Conservation (phyloP, 2,329 filamentous ascomycete species). For the Diaporthe humulicola region DNA sequence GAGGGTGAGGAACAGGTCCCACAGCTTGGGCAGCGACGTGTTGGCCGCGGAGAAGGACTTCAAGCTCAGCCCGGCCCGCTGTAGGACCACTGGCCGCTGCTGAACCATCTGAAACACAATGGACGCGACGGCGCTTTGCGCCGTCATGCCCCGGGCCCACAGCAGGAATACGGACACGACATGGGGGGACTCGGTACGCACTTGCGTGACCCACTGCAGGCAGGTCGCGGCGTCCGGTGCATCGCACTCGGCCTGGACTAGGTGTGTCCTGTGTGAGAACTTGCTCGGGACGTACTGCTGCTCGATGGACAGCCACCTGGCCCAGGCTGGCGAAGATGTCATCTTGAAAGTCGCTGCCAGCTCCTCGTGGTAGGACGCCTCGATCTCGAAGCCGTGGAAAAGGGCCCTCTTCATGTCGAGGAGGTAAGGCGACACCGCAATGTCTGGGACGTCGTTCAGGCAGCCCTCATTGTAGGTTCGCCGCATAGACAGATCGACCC, state of each 20-base stretch:
- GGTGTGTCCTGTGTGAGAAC: conserved; percentile 40
- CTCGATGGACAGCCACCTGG: conserved; percentile 46
- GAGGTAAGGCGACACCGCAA: conserved; percentile 19
- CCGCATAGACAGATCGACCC: conserved; percentile 39
- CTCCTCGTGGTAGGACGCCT: conserved; percentile 46
- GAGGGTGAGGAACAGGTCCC: conserved; percentile 44
- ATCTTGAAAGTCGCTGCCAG: conserved; percentile 45
- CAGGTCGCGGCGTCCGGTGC: conserved; percentile 47
- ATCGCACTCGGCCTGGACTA: conserved; percentile 47
- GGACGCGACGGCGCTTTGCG: conserved; percentile 45
- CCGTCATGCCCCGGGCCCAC: conserved; percentile 48
- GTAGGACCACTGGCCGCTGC: conserved; percentile 44
- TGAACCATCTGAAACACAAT: conserved; percentile 47
- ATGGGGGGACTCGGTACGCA: conserved; percentile 41
- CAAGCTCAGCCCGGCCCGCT: conserved; percentile 41
- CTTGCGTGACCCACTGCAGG: conserved; percentile 46
- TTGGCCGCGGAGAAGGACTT: conserved; percentile 43
- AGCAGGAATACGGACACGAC: conserved; percentile 45
- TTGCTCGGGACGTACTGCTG: conserved; percentile 45
- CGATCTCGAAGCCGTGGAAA: conserved; percentile 43
- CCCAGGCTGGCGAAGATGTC: conserved; percentile 46
- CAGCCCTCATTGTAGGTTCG: conserved; percentile 34
- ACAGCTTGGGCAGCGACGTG: conserved; percentile 41
- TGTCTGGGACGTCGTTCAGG: conserved; percentile 22
- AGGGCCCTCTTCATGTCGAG: conserved; percentile 43